Percentiles rank a stretch among this genome's conserved stretches.
Evolutionary conservation across 2,329 filamentous ascomycete genomes (phyloP).

Genomic region (Akanthomyces uredinophilus): DNA sequence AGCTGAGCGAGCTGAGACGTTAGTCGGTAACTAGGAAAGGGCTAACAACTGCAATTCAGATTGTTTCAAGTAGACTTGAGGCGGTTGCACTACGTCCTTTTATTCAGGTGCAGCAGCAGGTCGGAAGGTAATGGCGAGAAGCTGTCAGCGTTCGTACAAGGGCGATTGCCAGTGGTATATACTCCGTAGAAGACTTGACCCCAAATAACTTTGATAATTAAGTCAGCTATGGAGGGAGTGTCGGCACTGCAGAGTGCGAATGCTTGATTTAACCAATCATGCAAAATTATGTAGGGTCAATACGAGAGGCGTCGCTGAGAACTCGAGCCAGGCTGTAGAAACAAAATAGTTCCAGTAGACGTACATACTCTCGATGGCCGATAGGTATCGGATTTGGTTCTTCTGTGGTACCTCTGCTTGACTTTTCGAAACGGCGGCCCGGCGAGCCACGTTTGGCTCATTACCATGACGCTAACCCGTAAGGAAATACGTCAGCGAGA

Average conservation of each 20-base stretch:
- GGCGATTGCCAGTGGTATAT: not conserved
- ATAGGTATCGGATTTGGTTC: not conserved
- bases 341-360: too few species aligned
- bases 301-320: too few species aligned
- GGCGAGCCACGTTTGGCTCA: not conserved
- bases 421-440: not conserved
- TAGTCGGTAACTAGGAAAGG: not conserved
- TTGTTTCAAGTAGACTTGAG: not conserved
- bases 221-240: not conserved
- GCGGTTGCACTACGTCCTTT: not conserved
- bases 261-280: not conserved
- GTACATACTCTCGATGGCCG: not conserved
- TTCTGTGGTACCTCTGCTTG: not conserved
- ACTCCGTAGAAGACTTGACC: not conserved
- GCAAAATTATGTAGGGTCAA: too few species aligned
- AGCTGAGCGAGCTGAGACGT: conserved; percentile 9
- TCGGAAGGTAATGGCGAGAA: not conserved
- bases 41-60: not conserved
- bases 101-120: not conserved
- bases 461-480: not conserved
- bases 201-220: not conserved
- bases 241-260: not conserved
- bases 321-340: not conserved
- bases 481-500: not conserved
- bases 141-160: not conserved